Evolutionary conservation across 352 stramenopile species (phyloP).

Genomic region (Phytophthora quininea): DNA sequence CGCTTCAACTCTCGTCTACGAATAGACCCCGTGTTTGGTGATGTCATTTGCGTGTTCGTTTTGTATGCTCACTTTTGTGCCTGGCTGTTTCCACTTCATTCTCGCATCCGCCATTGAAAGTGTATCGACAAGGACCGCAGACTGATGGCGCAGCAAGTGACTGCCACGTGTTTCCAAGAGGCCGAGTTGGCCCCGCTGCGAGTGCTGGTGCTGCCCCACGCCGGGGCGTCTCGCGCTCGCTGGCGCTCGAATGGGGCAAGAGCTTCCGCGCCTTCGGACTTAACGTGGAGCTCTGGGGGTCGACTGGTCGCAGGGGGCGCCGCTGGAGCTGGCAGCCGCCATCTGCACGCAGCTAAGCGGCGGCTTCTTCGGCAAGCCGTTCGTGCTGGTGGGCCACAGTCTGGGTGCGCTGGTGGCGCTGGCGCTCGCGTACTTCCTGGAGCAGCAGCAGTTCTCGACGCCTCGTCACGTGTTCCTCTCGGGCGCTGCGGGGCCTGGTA

Average conservation of each 20-base stretch:
- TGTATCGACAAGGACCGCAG: too few relatives aligned
- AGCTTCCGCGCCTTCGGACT: conserved; percentile 41
- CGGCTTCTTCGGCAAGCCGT: conserved; percentile 80
- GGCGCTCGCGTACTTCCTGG: conserved; percentile 53
- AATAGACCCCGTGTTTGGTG: background rate
- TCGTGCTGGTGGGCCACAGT: conserved; percentile 71
- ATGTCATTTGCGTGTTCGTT: too few relatives aligned
- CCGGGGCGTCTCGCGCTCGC: conserved; percentile 49
- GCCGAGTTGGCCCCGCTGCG: conserved; percentile 66
- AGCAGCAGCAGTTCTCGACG: conserved; percentile 48
- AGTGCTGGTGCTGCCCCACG: conserved; percentile 66
- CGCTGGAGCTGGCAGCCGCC: conserved; percentile 39
- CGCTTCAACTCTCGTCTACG: background rate
- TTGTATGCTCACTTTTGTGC: too few relatives aligned
- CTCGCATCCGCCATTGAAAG: conserved; percentile 2
- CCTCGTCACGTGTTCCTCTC: conserved; percentile 72
- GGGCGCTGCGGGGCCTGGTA: conserved; percentile 38
- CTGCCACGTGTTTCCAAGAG: conserved; percentile 66
- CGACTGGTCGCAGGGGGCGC: conserved; percentile 52
- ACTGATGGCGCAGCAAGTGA: conserved; percentile 43
- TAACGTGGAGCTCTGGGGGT: conserved; percentile 65
- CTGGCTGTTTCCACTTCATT: conserved; percentile 11
- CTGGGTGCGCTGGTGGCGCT: conserved; percentile 67
- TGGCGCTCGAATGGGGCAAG: conserved; percentile 55
- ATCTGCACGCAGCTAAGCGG: conserved; percentile 46